Evolutionary conservation across 345 rosid genomes (phyloP).

Genomic region (Passiflora organensis): DNA sequence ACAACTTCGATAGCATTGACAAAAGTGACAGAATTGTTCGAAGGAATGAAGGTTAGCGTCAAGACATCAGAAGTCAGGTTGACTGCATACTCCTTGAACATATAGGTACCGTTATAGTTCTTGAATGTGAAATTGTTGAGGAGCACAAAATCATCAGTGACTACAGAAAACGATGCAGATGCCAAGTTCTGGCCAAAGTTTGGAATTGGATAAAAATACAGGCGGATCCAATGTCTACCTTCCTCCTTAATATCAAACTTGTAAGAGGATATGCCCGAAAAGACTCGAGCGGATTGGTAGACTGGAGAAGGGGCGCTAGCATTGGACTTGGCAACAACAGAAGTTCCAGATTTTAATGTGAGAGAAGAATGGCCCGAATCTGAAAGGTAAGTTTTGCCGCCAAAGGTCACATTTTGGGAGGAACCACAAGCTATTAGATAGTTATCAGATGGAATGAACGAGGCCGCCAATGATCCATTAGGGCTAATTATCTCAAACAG

Average conservation of each 20-base stretch:
- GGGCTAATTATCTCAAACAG: conserved; percentile 36
- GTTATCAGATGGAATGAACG: conserved; percentile 62
- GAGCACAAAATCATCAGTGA: conserved; percentile 77
- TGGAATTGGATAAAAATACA: conserved; percentile 68
- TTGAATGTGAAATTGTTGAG: conserved; percentile 76
- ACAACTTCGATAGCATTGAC: conserved; percentile 92
- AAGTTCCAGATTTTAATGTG: conserved; percentile 45
- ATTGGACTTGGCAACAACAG: conserved; percentile 42
- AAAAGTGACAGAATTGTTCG: conserved; percentile 67
- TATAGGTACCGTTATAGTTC: conserved; percentile 45
- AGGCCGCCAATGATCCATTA: conserved; percentile 34
- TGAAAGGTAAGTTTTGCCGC: conserved; percentile 74
- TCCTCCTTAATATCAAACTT: conserved; percentile 51
- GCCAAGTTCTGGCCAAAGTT: conserved; percentile 48
- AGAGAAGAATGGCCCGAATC: conserved; percentile 59
- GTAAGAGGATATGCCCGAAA: conserved; percentile 64
- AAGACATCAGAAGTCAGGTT: conserved; percentile 65
- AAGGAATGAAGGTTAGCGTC: conserved; percentile 63
- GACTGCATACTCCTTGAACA: conserved; percentile 90
- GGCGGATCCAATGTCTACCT: conserved; percentile 98
- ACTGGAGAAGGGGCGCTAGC: conserved; percentile 48
- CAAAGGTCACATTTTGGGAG: conserved; percentile 54
- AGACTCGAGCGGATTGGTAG: conserved; percentile 77
- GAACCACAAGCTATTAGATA: conserved; percentile 88
- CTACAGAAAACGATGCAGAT: conserved; percentile 57